Conservation (phyloP, 106 monocot species). For the Dendrobium catenatum region DNA sequence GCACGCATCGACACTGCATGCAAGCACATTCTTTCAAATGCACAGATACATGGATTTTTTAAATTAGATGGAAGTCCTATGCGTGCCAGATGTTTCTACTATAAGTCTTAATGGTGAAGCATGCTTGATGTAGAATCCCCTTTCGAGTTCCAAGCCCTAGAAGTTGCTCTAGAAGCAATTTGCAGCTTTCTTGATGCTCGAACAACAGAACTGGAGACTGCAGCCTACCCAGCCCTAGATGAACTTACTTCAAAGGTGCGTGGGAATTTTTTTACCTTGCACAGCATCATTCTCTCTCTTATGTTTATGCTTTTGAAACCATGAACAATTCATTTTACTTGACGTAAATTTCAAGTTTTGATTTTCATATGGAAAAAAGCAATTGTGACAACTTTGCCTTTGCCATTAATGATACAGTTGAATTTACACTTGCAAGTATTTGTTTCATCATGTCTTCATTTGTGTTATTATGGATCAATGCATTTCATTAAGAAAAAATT, state of each 20-base stretch:
- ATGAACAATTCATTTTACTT: not conserved
- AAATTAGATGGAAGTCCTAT: not conserved
- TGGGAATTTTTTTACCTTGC: not conserved
- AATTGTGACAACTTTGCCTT: not conserved
- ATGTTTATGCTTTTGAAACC: not conserved
- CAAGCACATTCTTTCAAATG: not conserved
- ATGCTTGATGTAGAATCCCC: conserved; percentile 45
- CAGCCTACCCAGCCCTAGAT: conserved; percentile 75
- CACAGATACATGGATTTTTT: not conserved
- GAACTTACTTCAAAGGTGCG: conserved; percentile 63
- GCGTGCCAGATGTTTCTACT: not conserved
- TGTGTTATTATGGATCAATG: not conserved
- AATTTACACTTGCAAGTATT: not conserved
- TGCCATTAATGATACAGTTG: not conserved
- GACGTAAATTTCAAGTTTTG: not conserved
- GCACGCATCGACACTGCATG: not conserved
- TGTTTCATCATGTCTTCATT: not conserved
- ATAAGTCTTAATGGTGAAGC: not conserved
- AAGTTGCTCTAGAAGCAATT: conserved; percentile 79
- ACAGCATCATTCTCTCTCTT: not conserved
- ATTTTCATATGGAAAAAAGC: not conserved
- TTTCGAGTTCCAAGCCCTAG: conserved; percentile 69
- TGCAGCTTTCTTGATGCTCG: conserved; percentile 82
- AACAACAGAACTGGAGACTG: conserved; percentile 64
- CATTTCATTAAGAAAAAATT: not conserved